Evolutionary conservation across 2,329 filamentous ascomycete species (phyloP).

Genomic region (Tolypocladium guangdongense): DNA sequence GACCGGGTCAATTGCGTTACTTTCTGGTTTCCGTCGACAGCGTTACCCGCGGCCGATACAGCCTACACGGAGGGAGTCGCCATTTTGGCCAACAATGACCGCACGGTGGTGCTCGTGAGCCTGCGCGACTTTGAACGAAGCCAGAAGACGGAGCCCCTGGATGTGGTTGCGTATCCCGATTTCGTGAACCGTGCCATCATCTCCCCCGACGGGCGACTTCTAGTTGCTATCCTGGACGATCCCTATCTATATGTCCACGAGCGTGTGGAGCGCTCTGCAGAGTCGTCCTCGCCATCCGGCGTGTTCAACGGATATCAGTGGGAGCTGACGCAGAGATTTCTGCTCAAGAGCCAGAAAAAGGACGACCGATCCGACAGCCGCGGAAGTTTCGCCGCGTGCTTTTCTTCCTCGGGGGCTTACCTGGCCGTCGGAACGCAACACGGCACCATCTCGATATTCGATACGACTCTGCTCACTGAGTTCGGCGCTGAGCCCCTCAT

Average conservation of each 20-base stretch:
- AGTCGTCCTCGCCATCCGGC: slow-evolving; percentile 14
- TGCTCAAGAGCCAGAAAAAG: slow-evolving; percentile 46
- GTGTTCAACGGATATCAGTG: slow-evolving; percentile 32
- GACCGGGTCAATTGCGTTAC: slow-evolving; percentile 59
- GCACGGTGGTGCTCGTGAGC: slow-evolving; percentile 74
- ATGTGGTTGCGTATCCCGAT: slow-evolving; percentile 64
- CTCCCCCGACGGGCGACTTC: slow-evolving; percentile 71
- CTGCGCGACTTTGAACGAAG: slow-evolving; percentile 46
- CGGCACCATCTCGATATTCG: slow-evolving; percentile 67
- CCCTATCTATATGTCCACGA: slow-evolving; percentile 77
- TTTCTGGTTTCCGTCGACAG: slow-evolving; percentile 44
- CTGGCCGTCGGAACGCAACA: slow-evolving; percentile 73
- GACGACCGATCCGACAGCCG: slow-evolving; percentile 44
- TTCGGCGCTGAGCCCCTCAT: slow-evolving; percentile 50
- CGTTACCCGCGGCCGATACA: slow-evolving; percentile 13
- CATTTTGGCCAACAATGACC: slow-evolving; percentile 82
- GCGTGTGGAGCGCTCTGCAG: slow-evolving; percentile 26
- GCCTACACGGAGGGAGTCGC: slow-evolving; percentile 48
- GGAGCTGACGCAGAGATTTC: slow-evolving; percentile 38
- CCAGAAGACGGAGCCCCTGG: slow-evolving; percentile 45
- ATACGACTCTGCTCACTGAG: slow-evolving; percentile 38
- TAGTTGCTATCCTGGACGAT: slow-evolving; percentile 81
- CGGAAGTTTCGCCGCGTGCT: slow-evolving; percentile 69
- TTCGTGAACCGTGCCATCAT: slow-evolving; percentile 92
- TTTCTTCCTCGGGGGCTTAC: slow-evolving; percentile 59